Evolutionary conservation across 2,329 filamentous ascomycete species (phyloP), one percentile per base, ranked within the genome.

Genomic region (Tolypocladium sp.): DNA sequence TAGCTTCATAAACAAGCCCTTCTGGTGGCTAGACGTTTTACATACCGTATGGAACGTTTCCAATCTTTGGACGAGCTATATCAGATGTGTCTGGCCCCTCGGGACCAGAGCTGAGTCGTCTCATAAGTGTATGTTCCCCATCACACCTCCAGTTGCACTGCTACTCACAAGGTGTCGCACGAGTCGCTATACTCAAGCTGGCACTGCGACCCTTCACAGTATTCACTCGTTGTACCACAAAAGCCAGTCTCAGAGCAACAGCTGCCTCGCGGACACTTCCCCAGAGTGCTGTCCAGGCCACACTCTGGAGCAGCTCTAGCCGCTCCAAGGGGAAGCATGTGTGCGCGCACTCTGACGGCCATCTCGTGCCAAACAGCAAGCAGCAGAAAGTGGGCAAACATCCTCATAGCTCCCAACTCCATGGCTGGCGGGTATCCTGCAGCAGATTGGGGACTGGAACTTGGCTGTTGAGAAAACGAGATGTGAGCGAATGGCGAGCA

Each of bases 121-220:
- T 17, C 25, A 12, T 38, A n/a, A 55, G 35, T 33, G 35, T 33
- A 4, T 10, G 12, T 20, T 51, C 5, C 4, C 13, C 27, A 17
- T 33, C 1, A 20, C 4, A 5, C 4, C 8, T 51, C 17, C 3
- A 35, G 46, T 5, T 33, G 27, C 30, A 13, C 12, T n/a, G 30
- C 59, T 27, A 68, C 74, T 71, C 65, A 76, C 74, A 75, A 71
- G 61, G 74, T 73, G 61, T 76, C 73, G 69, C 74, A 76, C 44
- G 69, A 66, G 58, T 75, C 71, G 60, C 73, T 73, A 63, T 72
- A 77, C 13, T 71, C 69, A 42, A 77, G 63, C 60, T 75, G 74
- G 60, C 74, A 76, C 49, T 67, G 65, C 4, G 73, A 74, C 37
- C 74, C 74, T 52, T 63, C 68, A 59, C 74, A 76, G 59, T 68